Conservation (phyloP, 768 basidiomycete genomes). For the Sporobolomyces phaffii region DNA sequence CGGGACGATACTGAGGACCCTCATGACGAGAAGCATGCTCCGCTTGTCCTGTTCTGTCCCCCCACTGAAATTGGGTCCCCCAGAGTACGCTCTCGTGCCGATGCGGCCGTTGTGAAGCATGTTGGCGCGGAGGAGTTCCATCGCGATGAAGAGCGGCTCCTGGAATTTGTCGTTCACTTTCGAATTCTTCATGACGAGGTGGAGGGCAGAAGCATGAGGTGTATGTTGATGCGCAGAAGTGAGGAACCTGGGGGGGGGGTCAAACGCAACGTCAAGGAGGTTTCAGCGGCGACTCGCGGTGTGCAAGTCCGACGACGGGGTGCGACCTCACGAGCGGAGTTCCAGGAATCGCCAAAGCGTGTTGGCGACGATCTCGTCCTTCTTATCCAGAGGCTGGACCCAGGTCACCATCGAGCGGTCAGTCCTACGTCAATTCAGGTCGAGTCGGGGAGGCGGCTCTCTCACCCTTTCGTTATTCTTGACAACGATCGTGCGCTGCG, state of each 20-base stretch:
- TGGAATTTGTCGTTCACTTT: constrained; percentile 97
- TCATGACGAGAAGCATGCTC: constrained; percentile 91
- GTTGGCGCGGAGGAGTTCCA: constrained; percentile 92
- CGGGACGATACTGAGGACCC: constrained; percentile 89
- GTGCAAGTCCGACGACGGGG: no score
- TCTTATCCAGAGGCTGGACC: constrained; percentile 70
- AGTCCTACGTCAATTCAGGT: no score
- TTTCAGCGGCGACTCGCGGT: no score
- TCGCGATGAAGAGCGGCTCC: constrained; percentile 85
- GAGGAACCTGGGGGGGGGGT: constrained; percentile 65
- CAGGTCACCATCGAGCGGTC: no score
- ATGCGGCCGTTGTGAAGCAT: constrained; percentile 63
- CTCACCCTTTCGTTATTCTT: constrained; percentile 33
- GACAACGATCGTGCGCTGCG: constrained; percentile 65
- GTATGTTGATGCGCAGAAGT: constrained; percentile 82
- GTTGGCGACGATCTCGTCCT: constrained; percentile 96
- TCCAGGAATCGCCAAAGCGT: constrained; percentile 98
- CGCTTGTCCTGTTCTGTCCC: constrained; percentile 51
- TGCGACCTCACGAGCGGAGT: constrained; percentile 67
- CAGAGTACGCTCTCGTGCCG: constrained; percentile 33
- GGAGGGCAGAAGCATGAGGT: constrained; percentile 83
- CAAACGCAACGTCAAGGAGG: background rate
- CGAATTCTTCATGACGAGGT: constrained; percentile 67
- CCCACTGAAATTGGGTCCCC: constrained; percentile 49
- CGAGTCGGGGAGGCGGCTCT: no score